Evolutionary conservation across 768 basidiomycete genomes (phyloP), one percentile per base, ranked within the genome.

Genomic region (Boletus speciosus): DNA sequence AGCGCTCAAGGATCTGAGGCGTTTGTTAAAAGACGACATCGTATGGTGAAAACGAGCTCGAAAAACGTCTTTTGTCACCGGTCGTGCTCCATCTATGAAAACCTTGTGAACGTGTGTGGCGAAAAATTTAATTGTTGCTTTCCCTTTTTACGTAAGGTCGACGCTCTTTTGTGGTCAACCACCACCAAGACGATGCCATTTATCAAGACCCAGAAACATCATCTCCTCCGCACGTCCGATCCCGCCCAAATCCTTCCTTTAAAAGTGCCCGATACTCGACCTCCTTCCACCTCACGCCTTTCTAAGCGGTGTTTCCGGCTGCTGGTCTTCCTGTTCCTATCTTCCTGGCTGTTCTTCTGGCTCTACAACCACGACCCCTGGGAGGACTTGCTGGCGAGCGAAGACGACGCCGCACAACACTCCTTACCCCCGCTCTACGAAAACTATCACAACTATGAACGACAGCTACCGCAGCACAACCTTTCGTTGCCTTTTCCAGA

Each of bases 351-450:
- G n/a, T 56, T 68, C 8, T 5, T 65, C 12, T 60, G 56, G 58
- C 37, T 67, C 19, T 58, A 61, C 54, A 9, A 15, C 14, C 55
- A 10, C 6, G 55, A 21, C 6, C 19, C 19, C 38, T 29, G 12
- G 1, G 29, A 48, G 14, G 15, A 44, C 37, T 9, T n/a, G 1
- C 55, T 43, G 40, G 21, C 51, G 45, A 47, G n/a, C 31, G 52
- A 63, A 43, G 54, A 53, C 5, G 1, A 46, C n/a, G 0, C 35
- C 25, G 43, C 16, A 8, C 14, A 59, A 0, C 57, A 61, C 47
- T n/a, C 58, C 14, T 32, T 72, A 40, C 79, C 81, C 0, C 80
- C 81, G 2, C 66, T 80, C 19, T 82, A 77, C 54, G 69, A 74
- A 46, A 61, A 66, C 21, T 81, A 74, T 59, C 72, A 73, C 39